Evolutionary conservation across 2,329 filamentous ascomycete genomes (phyloP).

Genomic region (Xylaria sp.): DNA sequence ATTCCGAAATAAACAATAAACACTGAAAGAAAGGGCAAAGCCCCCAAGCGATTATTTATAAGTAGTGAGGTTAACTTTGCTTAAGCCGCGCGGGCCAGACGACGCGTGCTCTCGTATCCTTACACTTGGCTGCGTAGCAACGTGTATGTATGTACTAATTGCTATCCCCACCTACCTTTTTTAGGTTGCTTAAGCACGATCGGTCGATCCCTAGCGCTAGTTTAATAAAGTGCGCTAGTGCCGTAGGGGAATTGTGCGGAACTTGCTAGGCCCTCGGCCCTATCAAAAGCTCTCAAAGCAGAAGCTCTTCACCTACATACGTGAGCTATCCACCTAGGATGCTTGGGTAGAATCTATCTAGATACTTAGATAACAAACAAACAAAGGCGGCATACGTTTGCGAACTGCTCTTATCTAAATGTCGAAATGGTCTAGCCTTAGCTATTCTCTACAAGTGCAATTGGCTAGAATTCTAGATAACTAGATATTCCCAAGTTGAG

Average conservation of each 20-base stretch:
- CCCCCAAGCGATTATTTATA: neutral
- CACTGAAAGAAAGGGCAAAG: neutral
- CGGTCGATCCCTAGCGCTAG: conserved; percentile 38
- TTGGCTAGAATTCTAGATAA: neutral
- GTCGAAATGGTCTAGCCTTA: neutral
- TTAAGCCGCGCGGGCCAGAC: conserved; percentile 18
- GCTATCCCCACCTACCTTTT: conserved; percentile 43
- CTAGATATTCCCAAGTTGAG: neutral
- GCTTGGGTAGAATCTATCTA: neutral
- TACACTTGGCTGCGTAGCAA: conserved; percentile 37
- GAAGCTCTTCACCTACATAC: neutral
- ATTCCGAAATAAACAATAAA: neutral
- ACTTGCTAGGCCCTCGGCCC: conserved; percentile 13
- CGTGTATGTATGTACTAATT: conserved; percentile 3
- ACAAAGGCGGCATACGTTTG: neutral
- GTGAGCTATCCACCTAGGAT: neutral
- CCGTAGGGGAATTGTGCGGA: conserved; percentile 6
- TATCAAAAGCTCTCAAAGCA: conserved; percentile 5
- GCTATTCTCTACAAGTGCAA: neutral
- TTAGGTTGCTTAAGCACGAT: conserved; percentile 40
- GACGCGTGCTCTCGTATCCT: conserved; percentile 41
- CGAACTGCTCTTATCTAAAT: neutral
- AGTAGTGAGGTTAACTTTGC: neutral
- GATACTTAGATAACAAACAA: neutral
- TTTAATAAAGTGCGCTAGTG: neutral